Percentiles rank a stretch among this genome's conserved stretches.
Evolutionary conservation across 208 protist genomes (phyloP).

Genomic region (Trypanosomatidae sp.): DNA sequence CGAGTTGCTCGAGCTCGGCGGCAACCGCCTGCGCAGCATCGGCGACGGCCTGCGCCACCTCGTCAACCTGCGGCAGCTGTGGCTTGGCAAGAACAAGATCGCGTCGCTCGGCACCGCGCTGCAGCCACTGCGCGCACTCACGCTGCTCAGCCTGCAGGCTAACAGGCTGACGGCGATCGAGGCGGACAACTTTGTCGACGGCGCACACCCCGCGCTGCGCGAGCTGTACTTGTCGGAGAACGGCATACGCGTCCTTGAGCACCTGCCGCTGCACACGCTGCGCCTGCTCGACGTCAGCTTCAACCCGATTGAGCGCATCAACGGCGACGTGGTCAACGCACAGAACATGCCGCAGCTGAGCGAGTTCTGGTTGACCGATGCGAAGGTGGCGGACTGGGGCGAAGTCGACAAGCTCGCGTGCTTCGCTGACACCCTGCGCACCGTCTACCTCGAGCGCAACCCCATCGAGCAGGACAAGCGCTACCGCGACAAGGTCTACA

Average conservation of each 20-base stretch:
- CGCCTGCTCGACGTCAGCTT: constrained; percentile 69
- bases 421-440: constrained; percentile 50
- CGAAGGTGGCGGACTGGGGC: constrained; percentile 62
- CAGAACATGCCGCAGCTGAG: constrained; percentile 55
- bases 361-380: constrained; percentile 88
- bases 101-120: constrained; percentile 38
- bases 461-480: constrained; percentile 82
- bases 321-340: constrained; percentile 38
- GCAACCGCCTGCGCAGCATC: constrained; percentile 78
- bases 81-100: constrained; percentile 91
- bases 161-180: constrained; percentile 71
- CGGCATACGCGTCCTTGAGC: constrained; percentile 47
- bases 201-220: constrained; percentile 29
- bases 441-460: constrained; percentile 85
- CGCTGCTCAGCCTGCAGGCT: constrained; percentile 71
- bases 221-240: constrained; percentile 84
- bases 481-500: constrained; percentile 81
- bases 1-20: constrained; percentile 79
- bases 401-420: constrained; percentile 63
- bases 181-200: constrained; percentile 40
- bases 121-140: constrained; percentile 29
- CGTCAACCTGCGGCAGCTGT: constrained; percentile 59
- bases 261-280: constrained; percentile 39
- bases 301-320: constrained; percentile 69
- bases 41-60: constrained; percentile 49